Conservation (phyloP, 495 filamentous ascomycete genomes). For the Aspergillus saccharolyticus region DNA sequence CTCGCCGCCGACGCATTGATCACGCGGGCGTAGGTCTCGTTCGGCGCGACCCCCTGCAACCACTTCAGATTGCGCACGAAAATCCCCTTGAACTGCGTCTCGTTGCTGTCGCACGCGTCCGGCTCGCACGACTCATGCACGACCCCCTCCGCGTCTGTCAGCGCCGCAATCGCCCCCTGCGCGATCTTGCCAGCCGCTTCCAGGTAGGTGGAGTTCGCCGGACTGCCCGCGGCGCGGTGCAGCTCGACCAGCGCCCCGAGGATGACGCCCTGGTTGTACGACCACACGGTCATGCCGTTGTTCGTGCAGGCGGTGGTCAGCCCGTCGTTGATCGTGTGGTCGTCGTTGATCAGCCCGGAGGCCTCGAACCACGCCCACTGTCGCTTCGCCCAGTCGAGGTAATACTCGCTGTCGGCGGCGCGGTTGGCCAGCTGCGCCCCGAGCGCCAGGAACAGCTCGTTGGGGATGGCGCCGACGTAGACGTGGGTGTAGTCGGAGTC, state of each 20-base stretch:
- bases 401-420: conserved; percentile 41
- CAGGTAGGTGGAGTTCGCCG: background rate
- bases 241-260: conserved; percentile 70
- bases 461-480: conserved; percentile 68
- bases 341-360: conserved; percentile 58
- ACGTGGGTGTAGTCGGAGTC: conserved; percentile 60
- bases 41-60: conserved; percentile 49
- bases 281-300: conserved; percentile 59
- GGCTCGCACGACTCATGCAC: conserved; percentile 48
- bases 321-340: conserved; percentile 69
- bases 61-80: conserved; percentile 66
- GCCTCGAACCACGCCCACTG: conserved; percentile 66
- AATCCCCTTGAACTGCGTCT: conserved; percentile 72
- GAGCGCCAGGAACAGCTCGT: conserved; percentile 67
- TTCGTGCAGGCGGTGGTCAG: conserved; percentile 52
- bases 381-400: conserved; percentile 49
- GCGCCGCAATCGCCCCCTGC: background rate
- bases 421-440: conserved; percentile 72
- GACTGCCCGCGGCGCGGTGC: conserved; percentile 37
- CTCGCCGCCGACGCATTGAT: conserved; percentile 59
- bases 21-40: conserved; percentile 47
- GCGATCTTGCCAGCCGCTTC: background rate
- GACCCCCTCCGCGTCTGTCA: background rate
- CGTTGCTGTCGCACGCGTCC: conserved; percentile 52
- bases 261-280: conserved; percentile 79